Conservation (phyloP, 2,329 filamentous ascomycete genomes). For the Aspergillus transmontanensis region DNA sequence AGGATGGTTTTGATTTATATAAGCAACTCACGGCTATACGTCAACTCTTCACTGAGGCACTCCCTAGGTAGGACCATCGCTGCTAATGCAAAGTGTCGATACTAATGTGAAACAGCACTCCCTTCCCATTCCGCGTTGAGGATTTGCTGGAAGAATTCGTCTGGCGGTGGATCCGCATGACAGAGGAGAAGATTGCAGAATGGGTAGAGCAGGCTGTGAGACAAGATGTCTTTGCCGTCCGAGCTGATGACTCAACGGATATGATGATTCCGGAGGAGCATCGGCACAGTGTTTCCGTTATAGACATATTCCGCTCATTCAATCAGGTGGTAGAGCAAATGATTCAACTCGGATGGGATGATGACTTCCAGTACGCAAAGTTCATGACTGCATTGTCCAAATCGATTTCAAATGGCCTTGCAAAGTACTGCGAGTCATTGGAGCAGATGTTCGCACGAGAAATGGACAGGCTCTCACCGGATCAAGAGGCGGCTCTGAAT, state of each 20-base stretch:
- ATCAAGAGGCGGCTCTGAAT: conserved; percentile 76
- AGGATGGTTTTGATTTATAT: conserved; percentile 95
- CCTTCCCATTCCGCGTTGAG: conserved; percentile 88
- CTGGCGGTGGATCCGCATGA: conserved; percentile 88
- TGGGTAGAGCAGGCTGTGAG: conserved; percentile 91
- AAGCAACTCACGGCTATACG: conserved; percentile 84
- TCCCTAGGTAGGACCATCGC: conserved; percentile 59
- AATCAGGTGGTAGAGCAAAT: conserved; percentile 89
- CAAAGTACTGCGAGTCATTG: conserved; percentile 86
- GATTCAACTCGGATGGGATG: conserved; percentile 83
- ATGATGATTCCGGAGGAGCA: conserved; percentile 71
- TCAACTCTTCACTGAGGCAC: conserved; percentile 72
- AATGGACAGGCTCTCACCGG: conserved; percentile 88
- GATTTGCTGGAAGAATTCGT: conserved; percentile 86
- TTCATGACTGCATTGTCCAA: conserved; percentile 96
- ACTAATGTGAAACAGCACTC: conserved; percentile 40
- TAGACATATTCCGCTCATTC: conserved; percentile 92
- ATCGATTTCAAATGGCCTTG: conserved; percentile 78
- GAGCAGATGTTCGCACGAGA: conserved; percentile 84
- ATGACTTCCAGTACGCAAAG: conserved; percentile 88
- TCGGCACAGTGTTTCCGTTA: conserved; percentile 87
- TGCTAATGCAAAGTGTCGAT: neutral
- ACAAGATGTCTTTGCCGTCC: conserved; percentile 81
- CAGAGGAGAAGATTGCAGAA: conserved; percentile 75
- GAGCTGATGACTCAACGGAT: conserved; percentile 64